Percentiles rank a stretch among this genome's conserved stretches.
phyloP scores from a whole-genome alignment of 164 flowering plant genomes.

The Buxus sempervirens region DNA sequence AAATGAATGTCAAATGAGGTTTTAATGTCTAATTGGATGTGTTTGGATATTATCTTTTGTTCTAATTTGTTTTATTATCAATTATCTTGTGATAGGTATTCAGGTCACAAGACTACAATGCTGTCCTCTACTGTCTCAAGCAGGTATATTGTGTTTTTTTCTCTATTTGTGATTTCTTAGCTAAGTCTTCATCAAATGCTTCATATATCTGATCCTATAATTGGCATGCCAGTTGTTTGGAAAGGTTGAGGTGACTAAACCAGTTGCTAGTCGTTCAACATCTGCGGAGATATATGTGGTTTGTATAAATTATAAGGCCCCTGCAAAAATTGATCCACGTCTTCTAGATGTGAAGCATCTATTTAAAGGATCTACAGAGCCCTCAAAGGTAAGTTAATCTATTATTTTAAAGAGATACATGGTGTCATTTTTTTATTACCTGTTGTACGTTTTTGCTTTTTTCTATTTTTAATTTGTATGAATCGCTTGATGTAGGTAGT shows the following conservation, averaged over 20 bases:
- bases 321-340: constrained; percentile 96
- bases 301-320: constrained; percentile 78
- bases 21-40: no score
- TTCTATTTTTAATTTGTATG: neutral
- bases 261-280: constrained; percentile 80
- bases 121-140: constrained; percentile 76
- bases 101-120: constrained; percentile 91
- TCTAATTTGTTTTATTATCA: no score
- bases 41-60: no score
- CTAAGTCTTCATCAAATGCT: neutral
- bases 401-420: neutral
- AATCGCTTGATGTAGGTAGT: constrained; percentile 42
- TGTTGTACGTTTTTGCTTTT: neutral
- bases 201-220: constrained; percentile 6
- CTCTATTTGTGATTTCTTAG: neutral
- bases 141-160: constrained; percentile 45
- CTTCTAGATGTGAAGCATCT: constrained; percentile 85
- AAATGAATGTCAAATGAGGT: no score
- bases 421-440: neutral
- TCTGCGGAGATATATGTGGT: constrained; percentile 90
- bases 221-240: constrained; percentile 70
- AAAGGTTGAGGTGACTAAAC: constrained; percentile 89
- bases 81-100: constrained; percentile 52
- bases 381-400: constrained; percentile 54
- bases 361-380: constrained; percentile 62